Evolutionary conservation across 2,329 filamentous ascomycete species (phyloP).

Genomic region (Teratosphaeriaceae sp.): DNA sequence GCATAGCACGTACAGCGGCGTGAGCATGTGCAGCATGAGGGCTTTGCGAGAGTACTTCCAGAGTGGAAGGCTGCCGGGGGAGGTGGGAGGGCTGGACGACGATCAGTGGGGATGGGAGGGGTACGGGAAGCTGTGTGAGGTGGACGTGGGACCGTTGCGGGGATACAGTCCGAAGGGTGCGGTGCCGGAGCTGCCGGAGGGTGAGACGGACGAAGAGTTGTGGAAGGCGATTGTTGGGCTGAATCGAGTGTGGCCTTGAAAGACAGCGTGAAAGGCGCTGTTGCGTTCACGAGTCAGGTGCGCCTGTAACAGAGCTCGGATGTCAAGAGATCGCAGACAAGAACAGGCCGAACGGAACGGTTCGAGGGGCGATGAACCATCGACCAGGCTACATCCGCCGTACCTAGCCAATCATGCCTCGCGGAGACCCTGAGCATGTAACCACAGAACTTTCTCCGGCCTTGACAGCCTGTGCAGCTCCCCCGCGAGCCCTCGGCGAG

Average conservation of each 20-base stretch:
- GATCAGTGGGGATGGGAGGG: slow-evolving; percentile 9
- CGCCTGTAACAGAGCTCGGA: no score
- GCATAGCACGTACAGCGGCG: slow-evolving; percentile 27
- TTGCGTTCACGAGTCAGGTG: no score
- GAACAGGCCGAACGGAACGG: no score
- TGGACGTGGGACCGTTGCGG: slow-evolving; percentile 23
- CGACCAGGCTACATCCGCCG: no score
- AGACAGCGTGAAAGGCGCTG: no score
- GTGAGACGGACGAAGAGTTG: slow-evolving; percentile 13
- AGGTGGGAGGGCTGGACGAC: slow-evolving; percentile 8
- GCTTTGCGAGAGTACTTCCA: slow-evolving; percentile 37
- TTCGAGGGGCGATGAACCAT: no score
- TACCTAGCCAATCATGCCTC: no score
- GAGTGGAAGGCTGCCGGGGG: slow-evolving; percentile 31
- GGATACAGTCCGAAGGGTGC: slow-evolving; percentile 9
- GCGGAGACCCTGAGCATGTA: no score
- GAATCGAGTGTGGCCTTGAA: slow-evolving; percentile 13
- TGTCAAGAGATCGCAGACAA: no score
- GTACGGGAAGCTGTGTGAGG: slow-evolving; percentile 29
- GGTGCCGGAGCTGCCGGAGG: slow-evolving; percentile 10
- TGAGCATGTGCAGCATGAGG: slow-evolving; percentile 32
- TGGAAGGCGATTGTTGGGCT: slow-evolving; percentile 16
- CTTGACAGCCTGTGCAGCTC: no score
- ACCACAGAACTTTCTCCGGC: no score
- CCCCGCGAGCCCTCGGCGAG: no score